Evolutionary conservation across 164 flowering plant genomes (phyloP).

Genomic region (Saururus chinensis): DNA sequence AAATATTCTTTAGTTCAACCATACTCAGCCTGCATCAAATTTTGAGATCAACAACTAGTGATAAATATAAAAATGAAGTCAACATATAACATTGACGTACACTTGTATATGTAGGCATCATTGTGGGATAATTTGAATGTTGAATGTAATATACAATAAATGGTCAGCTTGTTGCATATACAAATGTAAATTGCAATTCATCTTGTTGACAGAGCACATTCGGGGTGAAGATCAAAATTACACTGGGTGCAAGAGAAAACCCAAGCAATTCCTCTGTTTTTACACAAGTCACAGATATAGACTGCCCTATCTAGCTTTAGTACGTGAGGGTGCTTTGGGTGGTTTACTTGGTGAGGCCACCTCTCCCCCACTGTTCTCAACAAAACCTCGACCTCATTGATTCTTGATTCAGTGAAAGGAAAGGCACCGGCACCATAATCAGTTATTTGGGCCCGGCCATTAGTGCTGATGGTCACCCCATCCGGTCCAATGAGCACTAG

Average conservation of each 20-base stretch:
- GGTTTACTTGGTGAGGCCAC: conserved; percentile 30
- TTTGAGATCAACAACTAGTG: too few relatives aligned
- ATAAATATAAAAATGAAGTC: too few relatives aligned
- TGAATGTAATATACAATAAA: too few relatives aligned
- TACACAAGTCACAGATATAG: conserved; percentile 43
- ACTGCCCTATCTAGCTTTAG: conserved; percentile 53
- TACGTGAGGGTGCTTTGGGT: conserved; percentile 40
- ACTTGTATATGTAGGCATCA: too few relatives aligned
- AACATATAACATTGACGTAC: too few relatives aligned
- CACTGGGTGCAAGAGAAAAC: conserved; percentile 45
- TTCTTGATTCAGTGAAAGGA: conserved; percentile 44
- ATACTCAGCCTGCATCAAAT: too few relatives aligned
- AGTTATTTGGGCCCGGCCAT: conserved; percentile 40
- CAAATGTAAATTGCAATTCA: too few relatives aligned
- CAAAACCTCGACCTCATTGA: conserved; percentile 27
- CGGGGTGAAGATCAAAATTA: conserved; percentile 55
- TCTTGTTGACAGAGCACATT: conserved; percentile 15
- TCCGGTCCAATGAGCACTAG: conserved; percentile 41
- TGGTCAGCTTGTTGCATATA: too few relatives aligned
- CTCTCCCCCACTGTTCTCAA: conserved; percentile 37
- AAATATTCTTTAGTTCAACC: too few relatives aligned
- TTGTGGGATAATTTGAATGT: too few relatives aligned
- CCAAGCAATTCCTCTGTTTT: conserved; percentile 45
- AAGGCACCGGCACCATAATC: conserved; percentile 44
- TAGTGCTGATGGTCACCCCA: conserved; percentile 31